These are phyloP conservation scores for Suhomyces bokatorum DNA, from an alignment of 1,139 yeast genomes.

Conservation along the genomic window DNA sequence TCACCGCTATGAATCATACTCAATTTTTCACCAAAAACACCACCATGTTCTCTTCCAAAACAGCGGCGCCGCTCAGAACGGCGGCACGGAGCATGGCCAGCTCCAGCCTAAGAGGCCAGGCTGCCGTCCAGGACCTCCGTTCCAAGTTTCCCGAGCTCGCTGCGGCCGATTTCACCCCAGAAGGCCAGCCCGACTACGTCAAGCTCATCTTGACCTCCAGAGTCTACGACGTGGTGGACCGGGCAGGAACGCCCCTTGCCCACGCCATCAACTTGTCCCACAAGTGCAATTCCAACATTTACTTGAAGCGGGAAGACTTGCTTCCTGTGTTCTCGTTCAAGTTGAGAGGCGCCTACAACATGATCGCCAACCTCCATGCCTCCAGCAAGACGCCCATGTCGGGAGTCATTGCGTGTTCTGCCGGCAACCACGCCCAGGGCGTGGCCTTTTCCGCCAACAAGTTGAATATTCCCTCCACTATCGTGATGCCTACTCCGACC, in stretches of 20 bases:
- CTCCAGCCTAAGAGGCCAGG: not conserved
- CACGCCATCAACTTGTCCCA: conserved; percentile 75
- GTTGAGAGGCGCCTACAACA: conserved; percentile 95
- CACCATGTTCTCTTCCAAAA: conserved; percentile 4
- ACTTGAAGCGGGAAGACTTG: conserved; percentile 86
- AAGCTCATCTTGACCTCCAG: conserved; percentile 86
- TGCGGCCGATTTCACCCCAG: conserved; percentile 51
- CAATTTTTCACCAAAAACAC: not conserved
- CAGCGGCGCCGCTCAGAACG: not conserved
- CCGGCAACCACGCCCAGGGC: conserved; percentile 99
- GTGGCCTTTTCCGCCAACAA: conserved; percentile 90
- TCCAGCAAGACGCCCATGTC: conserved; percentile 60
- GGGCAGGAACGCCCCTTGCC: conserved; percentile 77
- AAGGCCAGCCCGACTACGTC: conserved; percentile 88
- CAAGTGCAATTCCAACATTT: conserved; percentile 68
- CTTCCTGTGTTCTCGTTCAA: conserved; percentile 95
- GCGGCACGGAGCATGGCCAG: not conserved
- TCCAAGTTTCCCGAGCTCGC: conserved; percentile 49
- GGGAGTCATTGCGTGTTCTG: conserved; percentile 97
- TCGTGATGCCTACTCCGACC: conserved; percentile 97
- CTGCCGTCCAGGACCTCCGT: not conserved
- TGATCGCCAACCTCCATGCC: conserved; percentile 81
- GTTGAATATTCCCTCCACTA: conserved; percentile 87
- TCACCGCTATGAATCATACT: conserved; percentile 1
- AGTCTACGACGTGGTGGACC: conserved; percentile 87